Conservation (phyloP, 2,329 filamentous ascomycete genomes). For the Sporothrix protearum region DNA sequence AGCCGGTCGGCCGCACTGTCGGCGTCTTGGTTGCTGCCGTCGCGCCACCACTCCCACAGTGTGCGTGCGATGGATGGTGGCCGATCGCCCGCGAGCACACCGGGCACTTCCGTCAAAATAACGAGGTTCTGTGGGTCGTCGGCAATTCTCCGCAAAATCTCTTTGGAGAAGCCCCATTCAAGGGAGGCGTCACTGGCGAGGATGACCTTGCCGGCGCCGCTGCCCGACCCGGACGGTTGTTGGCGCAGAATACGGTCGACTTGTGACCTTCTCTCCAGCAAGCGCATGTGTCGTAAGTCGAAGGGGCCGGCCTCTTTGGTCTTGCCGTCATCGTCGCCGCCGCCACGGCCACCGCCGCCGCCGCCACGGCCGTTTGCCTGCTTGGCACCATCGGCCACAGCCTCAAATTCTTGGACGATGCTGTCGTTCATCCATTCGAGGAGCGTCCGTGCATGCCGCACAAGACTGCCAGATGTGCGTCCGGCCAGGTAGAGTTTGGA, state of each 20-base stretch:
- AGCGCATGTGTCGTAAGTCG: constrained; percentile 79
- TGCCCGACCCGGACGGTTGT: constrained; percentile 38
- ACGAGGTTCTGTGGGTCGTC: constrained; percentile 77
- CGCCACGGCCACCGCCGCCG: constrained; percentile 46
- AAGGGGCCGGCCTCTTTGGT: constrained; percentile 67
- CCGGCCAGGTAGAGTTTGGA: constrained; percentile 77
- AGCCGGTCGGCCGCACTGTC: constrained; percentile 61
- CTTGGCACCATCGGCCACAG: constrained; percentile 52
- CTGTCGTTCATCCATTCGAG: constrained; percentile 98
- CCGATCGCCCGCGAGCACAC: constrained; percentile 42
- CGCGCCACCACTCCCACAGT: constrained; percentile 76
- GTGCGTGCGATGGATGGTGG: constrained; percentile 64
- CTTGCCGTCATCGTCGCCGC: constrained; percentile 46
- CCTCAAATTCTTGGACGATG: constrained; percentile 88
- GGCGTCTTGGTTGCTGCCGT: constrained; percentile 45
- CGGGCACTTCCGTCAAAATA: constrained; percentile 74
- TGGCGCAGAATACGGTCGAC: constrained; percentile 65
- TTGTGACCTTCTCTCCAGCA: constrained; percentile 78
- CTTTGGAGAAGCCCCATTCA: constrained; percentile 92
- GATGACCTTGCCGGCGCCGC: constrained; percentile 64
- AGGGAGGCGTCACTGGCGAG: constrained; percentile 85
- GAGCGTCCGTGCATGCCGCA: constrained; percentile 91
- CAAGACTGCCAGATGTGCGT: constrained; percentile 79
- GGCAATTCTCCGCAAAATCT: constrained; percentile 70
- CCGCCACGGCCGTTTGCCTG: constrained; percentile 51